Conservation (phyloP, 1,284 basidiomycete genomes). For the Heterobasidion parviporum region DNA sequence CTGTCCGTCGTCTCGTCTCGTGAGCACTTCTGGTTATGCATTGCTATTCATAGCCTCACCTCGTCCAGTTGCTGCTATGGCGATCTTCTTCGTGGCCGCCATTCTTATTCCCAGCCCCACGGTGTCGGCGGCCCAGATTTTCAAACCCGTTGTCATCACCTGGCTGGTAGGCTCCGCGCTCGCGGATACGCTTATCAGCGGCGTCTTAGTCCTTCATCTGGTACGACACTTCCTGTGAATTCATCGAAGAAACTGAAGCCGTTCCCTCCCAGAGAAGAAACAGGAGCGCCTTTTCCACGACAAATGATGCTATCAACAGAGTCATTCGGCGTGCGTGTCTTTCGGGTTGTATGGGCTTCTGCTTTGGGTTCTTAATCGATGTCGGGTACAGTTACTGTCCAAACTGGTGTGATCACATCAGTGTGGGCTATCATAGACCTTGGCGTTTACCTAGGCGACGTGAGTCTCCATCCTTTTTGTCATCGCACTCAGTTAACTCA, state of each 20-base stretch:
- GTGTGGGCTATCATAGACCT: conserved; percentile 16
- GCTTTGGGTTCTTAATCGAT: neutral
- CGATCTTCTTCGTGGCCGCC: neutral
- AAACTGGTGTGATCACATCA: neutral
- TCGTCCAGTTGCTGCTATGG: neutral
- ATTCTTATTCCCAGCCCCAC: neutral
- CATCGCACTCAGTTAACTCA: neutral
- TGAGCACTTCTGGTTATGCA: neutral
- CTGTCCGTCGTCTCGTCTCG: neutral
- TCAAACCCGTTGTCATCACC: neutral
- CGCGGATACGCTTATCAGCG: neutral
- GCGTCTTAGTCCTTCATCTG: neutral
- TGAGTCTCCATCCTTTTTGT: neutral
- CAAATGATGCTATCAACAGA: neutral
- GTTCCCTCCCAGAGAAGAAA: neutral
- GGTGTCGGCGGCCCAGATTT: neutral
- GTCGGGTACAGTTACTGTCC: neutral
- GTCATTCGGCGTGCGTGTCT: neutral
- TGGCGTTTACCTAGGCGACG: conserved; percentile 15
- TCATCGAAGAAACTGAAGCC: neutral
- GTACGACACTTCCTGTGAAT: neutral
- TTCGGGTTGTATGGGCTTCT: too few relatives aligned
- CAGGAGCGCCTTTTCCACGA: neutral
- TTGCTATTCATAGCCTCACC: neutral
- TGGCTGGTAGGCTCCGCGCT: neutral